Evolutionary conservation across 495 filamentous ascomycete genomes (phyloP), one percentile per base, ranked within the genome.

Genomic region (Copromyces sp.): DNA sequence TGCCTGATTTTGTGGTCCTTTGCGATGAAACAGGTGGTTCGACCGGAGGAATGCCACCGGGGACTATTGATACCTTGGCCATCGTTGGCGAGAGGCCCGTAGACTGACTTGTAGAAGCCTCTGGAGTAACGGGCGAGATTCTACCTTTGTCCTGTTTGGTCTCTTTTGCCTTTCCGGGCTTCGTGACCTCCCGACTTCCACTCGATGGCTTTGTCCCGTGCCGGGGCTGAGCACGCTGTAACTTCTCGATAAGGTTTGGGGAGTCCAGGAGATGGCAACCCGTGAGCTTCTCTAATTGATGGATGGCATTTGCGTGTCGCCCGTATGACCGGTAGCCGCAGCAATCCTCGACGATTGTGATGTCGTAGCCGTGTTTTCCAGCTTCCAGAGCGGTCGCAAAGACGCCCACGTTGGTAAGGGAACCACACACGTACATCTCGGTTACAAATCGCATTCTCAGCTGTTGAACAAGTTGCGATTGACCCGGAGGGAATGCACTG

Each of bases 371-470:
- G 79, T 97, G 90, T 17, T 89, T 88, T 0, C 92, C 95, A 2
- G 95, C 95, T 77, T 98, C 95, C 68, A 97, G 83, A 32, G 94
- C 95, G 2, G 95, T 99, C 9, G 95, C 95, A 77, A 94, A 95
- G 39, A 98, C 89, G 32, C 94, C 94, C 39, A 93, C 85, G 79
- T 98, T 98, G 16, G 92, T 94, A 42, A 95, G 83, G n/a, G 91
- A 88, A 14, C 95, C 95, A 76, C 94, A 97, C 6, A 99, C 86
- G 78, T 92, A 98, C n/a, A 99, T 81, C 77, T 97, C 91, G 1
- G 94, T 98, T 59, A 98, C 88, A 59, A 99, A 89, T 29, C 88
- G 90, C 6, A 87, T 86, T 45, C 90, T 82, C 32, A 98, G 86
- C 17, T 97, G 85, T 39, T 86, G 85, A 0, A 91, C 91, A 17